Evolutionary conservation across 108 stramenopile genomes (phyloP).

Genomic region (Nannochloropsis salina): DNA sequence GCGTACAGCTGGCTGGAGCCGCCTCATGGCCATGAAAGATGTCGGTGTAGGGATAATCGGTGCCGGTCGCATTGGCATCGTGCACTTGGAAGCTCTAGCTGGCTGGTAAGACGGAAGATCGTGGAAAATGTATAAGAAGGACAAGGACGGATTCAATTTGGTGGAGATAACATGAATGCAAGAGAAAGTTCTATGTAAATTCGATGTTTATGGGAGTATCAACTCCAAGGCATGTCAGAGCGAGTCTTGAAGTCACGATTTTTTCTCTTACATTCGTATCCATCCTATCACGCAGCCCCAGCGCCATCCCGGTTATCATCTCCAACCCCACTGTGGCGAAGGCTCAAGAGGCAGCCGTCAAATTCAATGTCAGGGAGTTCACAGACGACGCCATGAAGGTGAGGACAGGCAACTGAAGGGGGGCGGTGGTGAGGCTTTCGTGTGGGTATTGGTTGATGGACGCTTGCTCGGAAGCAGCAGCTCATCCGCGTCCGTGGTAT

Average conservation of each 20-base stretch:
- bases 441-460: no score
- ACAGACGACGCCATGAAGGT: constrained; percentile 66
- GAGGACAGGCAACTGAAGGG: not conserved
- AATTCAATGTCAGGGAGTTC: constrained; percentile 75
- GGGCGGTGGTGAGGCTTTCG: not conserved
- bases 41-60: constrained; percentile 87
- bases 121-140: not conserved
- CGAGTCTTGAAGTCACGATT: no score
- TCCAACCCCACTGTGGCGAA: constrained; percentile 85
- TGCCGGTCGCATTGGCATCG: constrained; percentile 87
- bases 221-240: no score
- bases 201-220: no score
- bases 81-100: constrained; percentile 86
- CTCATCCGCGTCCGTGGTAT: no score
- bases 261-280: constrained; percentile 42
- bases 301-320: constrained; percentile 49
- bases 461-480: no score
- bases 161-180: constrained; percentile 47
- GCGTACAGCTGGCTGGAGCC: not conserved
- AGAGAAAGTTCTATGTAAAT: no score
- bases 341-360: constrained; percentile 74
- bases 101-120: constrained; percentile 34
- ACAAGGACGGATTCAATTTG: constrained; percentile 70
- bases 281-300: not conserved
- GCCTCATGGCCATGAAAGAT: constrained; percentile 45